Base-by-base conservation (phyloP, 1,284 basidiomycete species). In the Cyathus olla region DNA sequence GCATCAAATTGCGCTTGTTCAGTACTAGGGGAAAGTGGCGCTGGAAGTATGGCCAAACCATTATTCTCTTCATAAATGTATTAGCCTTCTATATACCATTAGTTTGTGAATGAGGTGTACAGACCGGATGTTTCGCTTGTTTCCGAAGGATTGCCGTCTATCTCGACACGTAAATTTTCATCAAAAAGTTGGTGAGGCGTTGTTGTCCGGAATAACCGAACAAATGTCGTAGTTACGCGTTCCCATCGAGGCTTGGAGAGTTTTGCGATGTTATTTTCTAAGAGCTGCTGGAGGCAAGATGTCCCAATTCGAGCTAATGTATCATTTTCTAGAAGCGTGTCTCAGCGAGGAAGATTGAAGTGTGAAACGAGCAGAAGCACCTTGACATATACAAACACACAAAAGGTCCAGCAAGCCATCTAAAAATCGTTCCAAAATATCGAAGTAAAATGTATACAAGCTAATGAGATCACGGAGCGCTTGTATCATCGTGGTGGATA, bases 401-500 rank as follows among this genome's bases (percentile, higher is more conserved):
- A 99, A 83, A 55, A 99, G 83, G 72, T 99, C 97, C 63, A 99
- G 76, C 47, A 99, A 81, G 21, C 96, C 95, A 70, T 98, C 96
- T 56, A 99, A 83, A 77, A 95, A 93, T 49, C 92, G 87, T 72
- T 97, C 95, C 68, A 99, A 79, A 13, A 92, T 96, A 63, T 95
- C 94, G 76, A 99, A 99, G 81, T 96, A 98, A 80, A 90, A 95
- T 2, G 98, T 98, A 79, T 98, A 99, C 22, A 99, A 87, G 73
- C 98, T 95, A 63, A 99, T 95, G 64, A 99, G 85, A 77, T 99
- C 95, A 37, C 98, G 90, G 59, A 99, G 85, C 1, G 98, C 98
- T 75, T 99, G 97, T 59, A 99, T 99, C 92, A 99, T 97, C 2
- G 98, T 99, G 9, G 98, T 99, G 47, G 96, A 98, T 51, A 99